phyloP scores from a whole-genome alignment of 2,329 filamentous ascomycete genomes.

The Akanthomyces lecanii region DNA sequence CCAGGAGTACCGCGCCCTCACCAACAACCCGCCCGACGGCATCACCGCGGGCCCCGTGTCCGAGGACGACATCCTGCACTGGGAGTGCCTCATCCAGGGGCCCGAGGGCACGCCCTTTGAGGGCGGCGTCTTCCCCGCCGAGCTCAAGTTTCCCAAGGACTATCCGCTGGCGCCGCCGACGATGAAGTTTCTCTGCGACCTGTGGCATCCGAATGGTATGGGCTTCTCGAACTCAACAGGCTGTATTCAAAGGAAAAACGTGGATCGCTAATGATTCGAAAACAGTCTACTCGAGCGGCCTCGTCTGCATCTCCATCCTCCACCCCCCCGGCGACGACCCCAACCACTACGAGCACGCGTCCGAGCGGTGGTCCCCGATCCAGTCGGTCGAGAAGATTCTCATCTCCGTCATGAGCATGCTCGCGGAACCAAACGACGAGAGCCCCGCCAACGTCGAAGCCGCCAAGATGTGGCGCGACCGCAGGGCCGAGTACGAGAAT shows the following conservation, averaged over 20 bases:
- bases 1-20: conserved; percentile 91
- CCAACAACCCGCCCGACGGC: conserved; percentile 92
- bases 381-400: conserved; percentile 98
- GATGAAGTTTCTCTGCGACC: conserved; percentile 90
- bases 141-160: conserved; percentile 91
- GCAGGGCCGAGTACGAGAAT: conserved; percentile 76
- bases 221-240: background rate
- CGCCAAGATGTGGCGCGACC: conserved; percentile 91
- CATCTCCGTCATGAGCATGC: conserved; percentile 96
- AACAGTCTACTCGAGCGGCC: conserved; percentile 81
- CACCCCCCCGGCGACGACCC: conserved; percentile 95
- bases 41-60: conserved; percentile 91
- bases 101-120: conserved; percentile 95
- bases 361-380: conserved; percentile 93
- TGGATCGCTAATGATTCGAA: background rate
- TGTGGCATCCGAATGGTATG: conserved; percentile 94
- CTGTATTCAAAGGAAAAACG: too few relatives aligned
- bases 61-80: conserved; percentile 92
- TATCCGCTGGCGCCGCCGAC: conserved; percentile 94
- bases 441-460: conserved; percentile 95
- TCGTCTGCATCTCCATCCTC: conserved; percentile 97
- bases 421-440: conserved; percentile 95
- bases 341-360: conserved; percentile 96
- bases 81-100: conserved; percentile 95
- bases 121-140: conserved; percentile 90